Evolutionary conservation across 768 basidiomycete genomes (phyloP).

Genomic region (Pleurotus eryngii): DNA sequence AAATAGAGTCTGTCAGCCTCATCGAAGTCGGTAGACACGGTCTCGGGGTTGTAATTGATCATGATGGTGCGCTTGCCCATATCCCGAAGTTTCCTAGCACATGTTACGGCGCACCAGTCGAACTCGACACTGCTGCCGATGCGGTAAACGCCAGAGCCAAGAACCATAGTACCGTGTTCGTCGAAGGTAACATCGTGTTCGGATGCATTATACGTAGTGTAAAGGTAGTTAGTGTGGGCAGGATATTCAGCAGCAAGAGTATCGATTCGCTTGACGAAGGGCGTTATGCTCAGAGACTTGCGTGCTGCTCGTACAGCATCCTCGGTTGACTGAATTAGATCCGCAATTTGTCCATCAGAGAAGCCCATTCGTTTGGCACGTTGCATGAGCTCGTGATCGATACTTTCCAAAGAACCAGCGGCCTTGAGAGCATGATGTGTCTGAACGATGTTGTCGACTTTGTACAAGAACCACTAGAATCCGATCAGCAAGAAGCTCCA

Average conservation of each 20-base stretch:
- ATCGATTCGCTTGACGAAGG: constrained; percentile 99
- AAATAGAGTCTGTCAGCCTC: constrained; percentile 99
- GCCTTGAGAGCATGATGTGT: constrained; percentile 75
- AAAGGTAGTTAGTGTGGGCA: constrained; percentile 98
- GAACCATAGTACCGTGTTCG: constrained; percentile 98
- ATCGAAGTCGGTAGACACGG: constrained; percentile 98
- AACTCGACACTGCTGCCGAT: constrained; percentile 99
- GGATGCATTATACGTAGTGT: constrained; percentile 98
- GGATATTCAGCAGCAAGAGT: constrained; percentile 98
- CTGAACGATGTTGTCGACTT: constrained; percentile 97
- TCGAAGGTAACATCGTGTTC: constrained; percentile 94
- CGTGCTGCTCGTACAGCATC: constrained; percentile 78
- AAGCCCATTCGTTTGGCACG: constrained; percentile 95
- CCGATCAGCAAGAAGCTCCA: not conserved
- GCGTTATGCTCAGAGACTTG: constrained; percentile 85
- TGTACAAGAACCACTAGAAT: constrained; percentile 94
- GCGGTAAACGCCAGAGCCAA: constrained; percentile 96
- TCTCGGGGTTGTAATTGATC: constrained; percentile 99
- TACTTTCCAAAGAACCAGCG: constrained; percentile 62
- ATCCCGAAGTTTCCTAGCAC: constrained; percentile 85
- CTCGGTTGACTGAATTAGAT: constrained; percentile 71
- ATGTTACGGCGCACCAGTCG: constrained; percentile 99
- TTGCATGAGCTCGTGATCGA: constrained; percentile 75
- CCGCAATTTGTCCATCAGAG: constrained; percentile 88
- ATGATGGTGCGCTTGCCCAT: constrained; percentile 96